Conservation (phyloP, 306 rosid species). For the Inga leiocalycina region DNA sequence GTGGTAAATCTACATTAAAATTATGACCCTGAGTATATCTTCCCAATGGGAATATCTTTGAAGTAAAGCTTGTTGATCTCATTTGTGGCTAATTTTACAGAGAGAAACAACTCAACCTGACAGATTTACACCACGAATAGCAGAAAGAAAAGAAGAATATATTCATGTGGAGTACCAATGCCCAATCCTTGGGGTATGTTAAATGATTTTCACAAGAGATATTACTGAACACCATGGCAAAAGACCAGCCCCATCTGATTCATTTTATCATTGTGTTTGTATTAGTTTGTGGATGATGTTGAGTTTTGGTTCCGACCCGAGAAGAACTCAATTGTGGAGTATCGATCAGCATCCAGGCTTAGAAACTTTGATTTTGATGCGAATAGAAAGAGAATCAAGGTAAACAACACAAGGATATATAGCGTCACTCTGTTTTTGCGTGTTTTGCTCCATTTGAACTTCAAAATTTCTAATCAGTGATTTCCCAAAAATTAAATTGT, state of each 20-base stretch:
- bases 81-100: conserved; percentile 46
- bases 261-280: background rate
- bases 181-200: conserved; percentile 81
- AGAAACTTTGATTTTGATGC: conserved; percentile 87
- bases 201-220: background rate
- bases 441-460: background rate
- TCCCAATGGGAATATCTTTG: background rate
- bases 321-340: conserved; percentile 70
- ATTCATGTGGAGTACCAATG: conserved; percentile 74
- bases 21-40: background rate
- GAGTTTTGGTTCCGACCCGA: conserved; percentile 93
- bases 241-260: background rate
- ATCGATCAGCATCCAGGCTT: conserved; percentile 83
- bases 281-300: conserved; percentile 88
- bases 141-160: conserved; percentile 80
- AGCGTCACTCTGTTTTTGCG: background rate
- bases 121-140: conserved; percentile 63
- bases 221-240: background rate
- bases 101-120: conserved; percentile 73
- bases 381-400: conserved; percentile 94
- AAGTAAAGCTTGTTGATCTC: conserved; percentile 6
- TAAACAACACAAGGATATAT: background rate
- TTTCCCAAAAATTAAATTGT: too few species aligned
- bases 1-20: conserved; percentile 59
- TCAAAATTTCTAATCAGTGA: too few species aligned